Base-by-base conservation (phyloP, 78 protist species). In the Paratrimastix pyriformis region DNA sequence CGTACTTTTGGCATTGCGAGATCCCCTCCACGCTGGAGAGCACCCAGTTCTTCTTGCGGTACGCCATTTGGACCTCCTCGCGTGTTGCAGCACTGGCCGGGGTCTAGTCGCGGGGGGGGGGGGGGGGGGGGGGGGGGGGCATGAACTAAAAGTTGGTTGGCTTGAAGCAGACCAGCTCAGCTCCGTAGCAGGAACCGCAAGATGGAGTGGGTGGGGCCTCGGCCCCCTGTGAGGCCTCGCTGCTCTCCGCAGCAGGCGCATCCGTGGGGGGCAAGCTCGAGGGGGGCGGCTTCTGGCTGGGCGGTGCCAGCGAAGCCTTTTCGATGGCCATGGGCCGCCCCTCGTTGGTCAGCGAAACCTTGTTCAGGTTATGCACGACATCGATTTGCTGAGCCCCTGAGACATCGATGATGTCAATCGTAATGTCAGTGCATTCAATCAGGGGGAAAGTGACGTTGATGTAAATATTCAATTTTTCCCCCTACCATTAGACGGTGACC, bases 131-230 rank as follows among this genome's bases (percentile, higher is more conserved):
- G n/a, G n/a, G n/a, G n/a, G n/a, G n/a, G n/a, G n/a, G n/a, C n/a
- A n/a, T n/a, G n/a, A n/a, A n/a, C n/a, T n/a, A n/a, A n/a, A n/a
- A n/a, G n/a, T n/a, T n/a, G n/a, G n/a, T n/a, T n/a, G n/a, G n/a
- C n/a, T n/a, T n/a, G n/a, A n/a, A n/a, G n/a, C n/a, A n/a, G n/a
- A n/a, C 44, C 15, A 68, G 66, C 18, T 82, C 93, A 1, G 93
- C 93, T 18, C 96, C 96, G 45, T 84, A 86, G 78, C 96, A 92
- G 43, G 81, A 50, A 1, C 91, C 92, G 68, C 96, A 89, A n/a
- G 79, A 78, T 11, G 2, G 5, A n/a, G 30, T 0, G 48, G 33
- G 68, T n/a, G n/a, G n/a, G n/a, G n/a, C n/a, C n/a, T n/a, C n/a
- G n/a, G n/a, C n/a, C n/a, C n/a, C n/a, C n/a, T n/a, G n/a, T n/a